These are phyloP conservation scores for Chlorencoelia australis DNA, from an alignment of 2,329 filamentous ascomycete species.

Conservation along the genomic window DNA sequence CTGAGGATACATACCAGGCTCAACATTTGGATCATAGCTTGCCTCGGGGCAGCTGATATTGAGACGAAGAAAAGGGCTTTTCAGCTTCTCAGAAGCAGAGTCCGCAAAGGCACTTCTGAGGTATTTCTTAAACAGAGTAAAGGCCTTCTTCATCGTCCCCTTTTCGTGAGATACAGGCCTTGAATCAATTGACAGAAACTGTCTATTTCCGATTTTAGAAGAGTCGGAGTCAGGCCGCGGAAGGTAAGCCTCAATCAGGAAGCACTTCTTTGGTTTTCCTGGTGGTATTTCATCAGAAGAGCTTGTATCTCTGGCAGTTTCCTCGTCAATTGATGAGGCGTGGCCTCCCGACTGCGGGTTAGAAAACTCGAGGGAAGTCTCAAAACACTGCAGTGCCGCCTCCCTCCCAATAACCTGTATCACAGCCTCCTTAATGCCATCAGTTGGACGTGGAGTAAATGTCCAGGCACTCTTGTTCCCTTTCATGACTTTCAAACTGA, in stretches of 20 bases:
- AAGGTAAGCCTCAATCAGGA: conserved; percentile 47
- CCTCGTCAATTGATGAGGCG: not conserved
- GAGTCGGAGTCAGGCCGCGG: conserved; percentile 39
- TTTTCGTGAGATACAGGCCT: conserved; percentile 48
- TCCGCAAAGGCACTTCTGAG: conserved; percentile 29
- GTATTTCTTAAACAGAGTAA: conserved; percentile 40
- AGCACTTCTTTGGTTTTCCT: conserved; percentile 17
- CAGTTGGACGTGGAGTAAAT: conserved; percentile 46
- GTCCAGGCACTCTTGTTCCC: conserved; percentile 43
- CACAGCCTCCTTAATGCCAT: conserved; percentile 45
- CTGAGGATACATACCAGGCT: too few relatives aligned
- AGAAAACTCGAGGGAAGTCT: conserved; percentile 20
- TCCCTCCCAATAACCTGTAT: conserved; percentile 52
- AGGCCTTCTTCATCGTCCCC: conserved; percentile 51
- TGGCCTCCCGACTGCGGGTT: conserved; percentile 8
- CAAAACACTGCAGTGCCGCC: conserved; percentile 44
- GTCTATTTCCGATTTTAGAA: conserved; percentile 36
- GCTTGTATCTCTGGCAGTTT: not conserved
- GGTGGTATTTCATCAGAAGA: not conserved
- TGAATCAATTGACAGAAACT: conserved; percentile 59
- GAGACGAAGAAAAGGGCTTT: conserved; percentile 52
- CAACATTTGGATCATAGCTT: conserved; percentile 63
- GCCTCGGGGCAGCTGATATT: conserved; percentile 50
- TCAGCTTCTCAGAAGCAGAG: conserved; percentile 24
- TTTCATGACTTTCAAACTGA: conserved; percentile 50